phyloP scores from a whole-genome alignment of 164 flowering plant genomes.

The Echeveria elegans region DNA sequence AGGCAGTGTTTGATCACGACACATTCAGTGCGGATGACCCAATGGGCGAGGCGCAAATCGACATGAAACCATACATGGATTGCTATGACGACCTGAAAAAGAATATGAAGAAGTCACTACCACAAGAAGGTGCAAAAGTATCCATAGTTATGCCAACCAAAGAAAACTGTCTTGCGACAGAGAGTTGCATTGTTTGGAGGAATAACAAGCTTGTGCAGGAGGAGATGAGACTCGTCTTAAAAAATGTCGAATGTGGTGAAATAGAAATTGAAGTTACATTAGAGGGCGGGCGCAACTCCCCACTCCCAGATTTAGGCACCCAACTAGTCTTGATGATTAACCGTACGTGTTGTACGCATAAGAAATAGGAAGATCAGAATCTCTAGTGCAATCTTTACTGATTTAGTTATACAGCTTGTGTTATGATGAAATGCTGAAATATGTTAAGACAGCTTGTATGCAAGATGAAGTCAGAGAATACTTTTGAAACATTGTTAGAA shows the following conservation, averaged over 20 bases:
- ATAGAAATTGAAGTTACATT: slow-evolving; percentile 30
- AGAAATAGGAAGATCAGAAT: neutral
- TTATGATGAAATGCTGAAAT: too few species aligned
- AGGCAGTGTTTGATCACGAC: slow-evolving; percentile 51
- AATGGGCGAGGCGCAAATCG: slow-evolving; percentile 50
- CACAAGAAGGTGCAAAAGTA: slow-evolving; percentile 18
- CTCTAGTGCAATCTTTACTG: neutral
- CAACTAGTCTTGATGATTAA: neutral
- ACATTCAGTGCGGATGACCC: slow-evolving; percentile 37
- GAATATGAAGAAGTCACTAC: neutral
- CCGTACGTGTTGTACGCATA: neutral
- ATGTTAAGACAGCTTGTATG: too few species aligned
- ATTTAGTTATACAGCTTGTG: too few species aligned
- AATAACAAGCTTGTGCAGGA: slow-evolving; percentile 36
- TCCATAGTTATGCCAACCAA: slow-evolving; percentile 22
- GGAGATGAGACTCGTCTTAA: slow-evolving; percentile 34
- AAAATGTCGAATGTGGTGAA: slow-evolving; percentile 34
- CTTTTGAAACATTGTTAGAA: too few species aligned
- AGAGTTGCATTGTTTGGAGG: slow-evolving; percentile 33
- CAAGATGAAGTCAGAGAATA: too few species aligned
- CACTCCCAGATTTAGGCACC: neutral
- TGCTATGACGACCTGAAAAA: slow-evolving; percentile 19
- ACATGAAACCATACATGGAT: slow-evolving; percentile 30
- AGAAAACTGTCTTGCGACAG: slow-evolving; percentile 30
- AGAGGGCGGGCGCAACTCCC: slow-evolving; percentile 2